Conservation (phyloP, 495 filamentous ascomycete species). For the Tuber aestivum region DNA sequence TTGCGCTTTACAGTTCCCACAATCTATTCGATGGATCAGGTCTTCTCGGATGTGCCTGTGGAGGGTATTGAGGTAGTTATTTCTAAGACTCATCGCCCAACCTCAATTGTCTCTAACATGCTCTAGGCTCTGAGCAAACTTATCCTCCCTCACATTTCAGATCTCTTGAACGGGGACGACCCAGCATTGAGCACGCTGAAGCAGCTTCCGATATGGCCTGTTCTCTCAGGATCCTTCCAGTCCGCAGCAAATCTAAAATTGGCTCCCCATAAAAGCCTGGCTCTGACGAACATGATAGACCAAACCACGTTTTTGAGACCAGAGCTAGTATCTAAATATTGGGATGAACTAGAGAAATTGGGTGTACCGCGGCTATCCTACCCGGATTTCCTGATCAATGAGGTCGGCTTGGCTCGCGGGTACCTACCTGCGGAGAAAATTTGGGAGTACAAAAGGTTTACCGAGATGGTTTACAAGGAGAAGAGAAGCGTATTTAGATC, state of each 20-base stretch:
- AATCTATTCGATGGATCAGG: not conserved
- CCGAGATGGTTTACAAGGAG: constrained; percentile 10
- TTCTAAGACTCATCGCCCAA: not conserved
- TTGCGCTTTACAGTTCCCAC: constrained; percentile 8
- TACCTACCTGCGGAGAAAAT: constrained; percentile 16
- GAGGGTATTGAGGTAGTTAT: not conserved
- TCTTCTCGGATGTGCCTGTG: not conserved
- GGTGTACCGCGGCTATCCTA: constrained; percentile 17
- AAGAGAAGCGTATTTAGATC: constrained; percentile 10
- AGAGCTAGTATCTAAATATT: constrained; percentile 8
- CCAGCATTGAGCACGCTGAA: constrained; percentile 3
- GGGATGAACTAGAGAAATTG: constrained; percentile 4
- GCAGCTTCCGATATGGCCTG: constrained; percentile 33
- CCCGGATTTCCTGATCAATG: constrained; percentile 13
- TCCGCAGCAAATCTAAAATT: constrained; percentile 19
- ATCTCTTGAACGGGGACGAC: constrained; percentile 3
- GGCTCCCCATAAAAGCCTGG: constrained; percentile 20
- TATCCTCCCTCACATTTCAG: constrained; percentile 20
- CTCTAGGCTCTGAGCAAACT: constrained; percentile 20
- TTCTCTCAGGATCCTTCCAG: constrained; percentile 18
- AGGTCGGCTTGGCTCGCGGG: constrained; percentile 8
- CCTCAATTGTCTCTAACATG: not conserved
- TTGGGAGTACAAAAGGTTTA: constrained; percentile 13
- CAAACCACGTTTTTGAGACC: constrained; percentile 20
- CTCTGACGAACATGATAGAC: constrained; percentile 12